Evolutionary conservation across 75 land plant species (phyloP).

Genomic region (Picea glauca): DNA sequence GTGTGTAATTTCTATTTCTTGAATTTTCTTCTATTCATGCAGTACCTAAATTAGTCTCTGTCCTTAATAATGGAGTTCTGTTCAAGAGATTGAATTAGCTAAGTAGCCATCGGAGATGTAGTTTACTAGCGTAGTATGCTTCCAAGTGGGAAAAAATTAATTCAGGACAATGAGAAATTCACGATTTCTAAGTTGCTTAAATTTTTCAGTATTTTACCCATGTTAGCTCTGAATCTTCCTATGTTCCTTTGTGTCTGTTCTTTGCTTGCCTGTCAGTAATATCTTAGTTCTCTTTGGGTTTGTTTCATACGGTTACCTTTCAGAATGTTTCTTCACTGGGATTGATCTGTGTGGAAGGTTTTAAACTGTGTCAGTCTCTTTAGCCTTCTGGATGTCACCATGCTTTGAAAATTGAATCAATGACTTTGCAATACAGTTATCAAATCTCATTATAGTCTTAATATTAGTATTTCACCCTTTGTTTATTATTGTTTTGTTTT

Average conservation of each 20-base stretch:
- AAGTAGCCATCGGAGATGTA: not conserved
- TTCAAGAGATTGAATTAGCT: not conserved
- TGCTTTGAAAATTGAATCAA: not conserved
- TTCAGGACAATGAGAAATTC: not conserved
- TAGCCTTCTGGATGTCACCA: not conserved
- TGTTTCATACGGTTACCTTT: not conserved
- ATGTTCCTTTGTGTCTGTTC: not conserved
- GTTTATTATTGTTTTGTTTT: not conserved
- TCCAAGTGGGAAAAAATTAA: not conserved
- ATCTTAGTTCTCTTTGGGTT: not conserved
- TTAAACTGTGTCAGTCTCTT: not conserved
- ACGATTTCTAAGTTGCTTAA: not conserved
- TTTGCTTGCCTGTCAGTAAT: not conserved
- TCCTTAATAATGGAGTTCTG: not conserved
- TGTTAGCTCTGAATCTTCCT: not conserved
- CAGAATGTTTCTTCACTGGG: no score
- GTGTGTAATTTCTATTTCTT: not conserved
- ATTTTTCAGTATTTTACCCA: not conserved
- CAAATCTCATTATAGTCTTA: no score
- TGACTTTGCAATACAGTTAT: no score
- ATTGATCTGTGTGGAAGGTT: slow-evolving; percentile 1
- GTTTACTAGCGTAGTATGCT: not conserved
- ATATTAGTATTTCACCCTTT: not conserved
- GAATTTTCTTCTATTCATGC: not conserved
- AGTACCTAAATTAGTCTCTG: not conserved